Conservation (phyloP, 1,284 basidiomycete genomes). For the Cryptococcus sp. region DNA sequence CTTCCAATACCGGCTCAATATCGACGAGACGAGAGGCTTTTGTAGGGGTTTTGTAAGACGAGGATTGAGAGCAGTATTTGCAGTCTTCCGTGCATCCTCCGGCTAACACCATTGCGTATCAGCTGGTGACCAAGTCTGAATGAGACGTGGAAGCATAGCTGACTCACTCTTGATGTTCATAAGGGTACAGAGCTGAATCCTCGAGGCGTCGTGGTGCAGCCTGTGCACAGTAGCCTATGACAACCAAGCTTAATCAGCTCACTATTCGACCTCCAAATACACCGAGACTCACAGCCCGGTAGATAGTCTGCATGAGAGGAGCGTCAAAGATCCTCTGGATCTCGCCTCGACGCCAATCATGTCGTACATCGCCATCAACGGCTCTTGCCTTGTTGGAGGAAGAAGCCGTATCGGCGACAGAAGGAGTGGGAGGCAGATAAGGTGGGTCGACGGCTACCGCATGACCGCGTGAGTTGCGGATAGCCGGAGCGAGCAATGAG, state of each 20-base stretch:
- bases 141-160: not conserved
- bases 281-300: conserved; percentile 64
- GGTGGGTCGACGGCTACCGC: conserved; percentile 43
- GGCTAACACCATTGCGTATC: conserved; percentile 56
- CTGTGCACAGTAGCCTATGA: conserved; percentile 67
- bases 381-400: conserved; percentile 7
- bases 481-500: conserved; percentile 11
- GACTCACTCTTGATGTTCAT: conserved; percentile 97
- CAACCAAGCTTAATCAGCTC: not conserved
- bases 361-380: conserved; percentile 39
- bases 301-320: conserved; percentile 83
- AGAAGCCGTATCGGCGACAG: conserved; percentile 5
- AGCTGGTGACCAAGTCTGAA: not conserved
- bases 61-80: conserved; percentile 97
- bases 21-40: conserved; percentile 87
- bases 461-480: conserved; percentile 32
- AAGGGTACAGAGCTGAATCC: conserved; percentile 94
- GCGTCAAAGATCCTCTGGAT: conserved; percentile 57
- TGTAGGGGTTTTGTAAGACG: conserved; percentile 83
- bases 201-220: conserved; percentile 78
- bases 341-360: conserved; percentile 54
- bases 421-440: conserved; percentile 19
- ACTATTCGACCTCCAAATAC: not conserved
- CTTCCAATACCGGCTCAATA: conserved; percentile 86
- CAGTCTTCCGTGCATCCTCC: conserved; percentile 97